A percentile compares a stretch with the other conserved stretches of the same genome.
phyloP scores from a whole-genome alignment of 2,329 filamentous ascomycete genomes.

The Coniella vitis region DNA sequence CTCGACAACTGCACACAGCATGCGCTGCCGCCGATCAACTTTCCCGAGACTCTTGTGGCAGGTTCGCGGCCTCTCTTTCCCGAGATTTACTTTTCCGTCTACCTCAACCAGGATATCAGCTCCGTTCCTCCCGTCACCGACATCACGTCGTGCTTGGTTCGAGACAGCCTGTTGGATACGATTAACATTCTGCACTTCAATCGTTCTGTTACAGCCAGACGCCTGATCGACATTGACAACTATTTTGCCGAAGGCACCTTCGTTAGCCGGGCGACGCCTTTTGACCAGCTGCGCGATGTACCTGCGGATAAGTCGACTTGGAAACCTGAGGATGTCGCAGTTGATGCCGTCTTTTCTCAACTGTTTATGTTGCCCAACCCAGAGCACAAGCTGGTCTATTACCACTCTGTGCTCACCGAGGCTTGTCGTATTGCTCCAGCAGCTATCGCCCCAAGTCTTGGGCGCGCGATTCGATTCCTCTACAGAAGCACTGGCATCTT shows the following conservation, averaged over 20 bases:
- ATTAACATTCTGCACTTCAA: slow-evolving; percentile 95
- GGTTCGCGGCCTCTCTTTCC: slow-evolving; percentile 77
- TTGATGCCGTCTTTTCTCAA: slow-evolving; percentile 97
- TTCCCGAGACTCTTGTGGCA: slow-evolving; percentile 69
- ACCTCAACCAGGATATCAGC: slow-evolving; percentile 76
- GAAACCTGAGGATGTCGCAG: slow-evolving; percentile 95
- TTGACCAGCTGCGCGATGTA: slow-evolving; percentile 75
- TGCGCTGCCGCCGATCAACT: slow-evolving; percentile 63
- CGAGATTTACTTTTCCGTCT: slow-evolving; percentile 91
- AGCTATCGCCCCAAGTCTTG: slow-evolving; percentile 90
- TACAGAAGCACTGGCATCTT: slow-evolving; percentile 77
- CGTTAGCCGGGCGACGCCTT: slow-evolving; percentile 85
- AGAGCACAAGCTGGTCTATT: slow-evolving; percentile 94
- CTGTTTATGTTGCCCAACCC: slow-evolving; percentile 79
- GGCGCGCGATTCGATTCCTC: slow-evolving; percentile 84
- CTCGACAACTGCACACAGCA: slow-evolving; percentile 62
- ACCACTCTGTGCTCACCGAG: slow-evolving; percentile 90
- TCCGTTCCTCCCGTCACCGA: slow-evolving; percentile 74
- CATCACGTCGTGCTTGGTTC: slow-evolving; percentile 74
- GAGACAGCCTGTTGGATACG: slow-evolving; percentile 82
- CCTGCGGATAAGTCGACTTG: slow-evolving; percentile 66
- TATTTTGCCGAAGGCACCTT: slow-evolving; percentile 90
- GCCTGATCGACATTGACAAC: slow-evolving; percentile 88
- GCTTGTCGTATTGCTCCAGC: slow-evolving; percentile 92
- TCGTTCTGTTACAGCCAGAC: slow-evolving; percentile 76